These are phyloP conservation scores for Purshia tridentata DNA, from an alignment of 306 rosid genomes.

Conservation along the genomic window DNA sequence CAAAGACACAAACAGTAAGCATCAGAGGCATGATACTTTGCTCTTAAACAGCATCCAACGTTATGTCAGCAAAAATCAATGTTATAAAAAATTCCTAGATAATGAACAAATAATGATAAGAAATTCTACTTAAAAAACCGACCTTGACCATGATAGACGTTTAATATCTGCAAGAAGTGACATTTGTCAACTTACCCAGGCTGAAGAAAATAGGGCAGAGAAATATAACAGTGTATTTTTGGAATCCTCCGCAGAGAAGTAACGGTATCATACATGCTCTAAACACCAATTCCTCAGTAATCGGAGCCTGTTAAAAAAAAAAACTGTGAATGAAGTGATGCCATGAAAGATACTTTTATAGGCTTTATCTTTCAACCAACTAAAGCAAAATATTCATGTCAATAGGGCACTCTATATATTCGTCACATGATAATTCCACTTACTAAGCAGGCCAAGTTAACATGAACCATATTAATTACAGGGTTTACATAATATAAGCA, in stretches of 20 bases:
- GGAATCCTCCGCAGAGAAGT: conserved; percentile 89
- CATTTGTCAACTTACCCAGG: conserved; percentile 56
- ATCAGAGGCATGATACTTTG: background rate
- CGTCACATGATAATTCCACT: background rate
- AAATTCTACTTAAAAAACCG: background rate
- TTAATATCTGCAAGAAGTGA: conserved; percentile 11
- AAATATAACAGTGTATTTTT: conserved; percentile 47
- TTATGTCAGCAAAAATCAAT: background rate
- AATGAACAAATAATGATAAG: background rate
- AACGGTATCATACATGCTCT: conserved; percentile 94
- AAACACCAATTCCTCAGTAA: conserved; percentile 93
- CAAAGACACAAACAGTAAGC: background rate
- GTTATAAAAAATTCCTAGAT: background rate
- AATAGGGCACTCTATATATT: background rate
- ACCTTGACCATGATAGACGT: conserved; percentile 1
- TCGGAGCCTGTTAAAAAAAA: conserved; percentile 71
- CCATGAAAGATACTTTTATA: background rate
- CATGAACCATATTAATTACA: background rate
- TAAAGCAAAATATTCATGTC: conserved; percentile 4
- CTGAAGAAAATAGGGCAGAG: conserved; percentile 93
- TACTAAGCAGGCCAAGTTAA: background rate
- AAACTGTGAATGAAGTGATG: conserved; percentile 6
- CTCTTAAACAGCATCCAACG: background rate
- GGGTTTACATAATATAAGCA: background rate
- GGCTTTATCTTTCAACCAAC: background rate